Evolutionary conservation across 148 eudicot genomes (phyloP).

Genomic region (Fallopia convolvulus): DNA sequence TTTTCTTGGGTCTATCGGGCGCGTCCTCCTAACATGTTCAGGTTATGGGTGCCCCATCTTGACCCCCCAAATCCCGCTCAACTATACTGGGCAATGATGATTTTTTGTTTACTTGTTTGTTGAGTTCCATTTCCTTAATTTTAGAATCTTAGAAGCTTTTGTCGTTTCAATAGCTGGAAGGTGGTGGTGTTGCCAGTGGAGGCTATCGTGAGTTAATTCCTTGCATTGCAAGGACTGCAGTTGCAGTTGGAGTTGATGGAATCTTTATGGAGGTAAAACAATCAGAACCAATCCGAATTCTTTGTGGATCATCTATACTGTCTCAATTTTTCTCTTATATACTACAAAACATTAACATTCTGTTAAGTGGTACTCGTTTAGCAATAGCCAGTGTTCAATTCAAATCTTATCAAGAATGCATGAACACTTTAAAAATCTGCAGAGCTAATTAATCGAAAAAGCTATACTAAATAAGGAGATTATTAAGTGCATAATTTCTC

Average conservation of each 20-base stretch:
- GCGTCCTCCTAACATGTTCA: no score
- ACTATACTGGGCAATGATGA: no score
- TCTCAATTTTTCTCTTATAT: background rate
- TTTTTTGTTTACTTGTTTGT: background rate
- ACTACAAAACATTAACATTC: background rate
- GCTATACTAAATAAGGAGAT: background rate
- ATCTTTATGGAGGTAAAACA: constrained; percentile 82
- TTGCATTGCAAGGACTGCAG: constrained; percentile 91
- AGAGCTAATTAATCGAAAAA: background rate
- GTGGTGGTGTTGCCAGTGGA: constrained; percentile 97
- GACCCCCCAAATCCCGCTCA: no score
- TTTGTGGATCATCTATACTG: background rate
- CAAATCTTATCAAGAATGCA: background rate
- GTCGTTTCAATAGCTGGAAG: constrained; percentile 49
- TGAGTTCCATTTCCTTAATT: background rate
- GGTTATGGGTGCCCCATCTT: no score
- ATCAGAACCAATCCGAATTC: background rate
- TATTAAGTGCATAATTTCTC: background rate
- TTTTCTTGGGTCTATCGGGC: no score
- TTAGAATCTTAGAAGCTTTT: background rate
- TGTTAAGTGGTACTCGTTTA: background rate
- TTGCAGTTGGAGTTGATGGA: constrained; percentile 95
- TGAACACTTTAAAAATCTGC: background rate
- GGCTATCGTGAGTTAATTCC: constrained; percentile 89
- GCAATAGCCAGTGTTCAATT: background rate